Evolutionary conservation across 495 filamentous ascomycete genomes (phyloP).

Genomic region (Daldinia decipiens): DNA sequence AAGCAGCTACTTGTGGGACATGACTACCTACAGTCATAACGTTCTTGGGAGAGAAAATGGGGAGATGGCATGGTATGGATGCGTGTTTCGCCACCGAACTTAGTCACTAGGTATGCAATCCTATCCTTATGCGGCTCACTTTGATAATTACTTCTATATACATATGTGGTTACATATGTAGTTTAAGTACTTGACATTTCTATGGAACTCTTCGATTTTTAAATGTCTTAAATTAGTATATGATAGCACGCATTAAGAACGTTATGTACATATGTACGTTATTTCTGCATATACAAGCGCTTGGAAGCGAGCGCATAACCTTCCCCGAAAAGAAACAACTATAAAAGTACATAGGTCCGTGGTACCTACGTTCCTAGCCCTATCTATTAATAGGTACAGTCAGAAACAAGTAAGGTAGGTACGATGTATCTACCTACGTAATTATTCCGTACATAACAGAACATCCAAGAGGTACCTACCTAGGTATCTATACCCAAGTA

Average conservation of each 20-base stretch:
- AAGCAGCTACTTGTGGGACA: constrained; percentile 4
- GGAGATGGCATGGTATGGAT: not conserved
- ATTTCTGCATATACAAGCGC: too few species aligned
- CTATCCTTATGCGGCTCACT: constrained; percentile 4
- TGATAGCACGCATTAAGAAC: too few species aligned
- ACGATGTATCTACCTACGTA: not conserved
- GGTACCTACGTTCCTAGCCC: not conserved
- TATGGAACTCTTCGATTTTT: too few species aligned
- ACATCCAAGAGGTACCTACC: too few species aligned
- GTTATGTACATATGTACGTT: too few species aligned
- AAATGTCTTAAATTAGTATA: too few species aligned
- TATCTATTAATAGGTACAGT: constrained; percentile 3
- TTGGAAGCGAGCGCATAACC: not conserved
- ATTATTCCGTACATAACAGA: too few species aligned
- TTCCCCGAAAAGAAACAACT: not conserved
- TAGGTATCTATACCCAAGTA: not conserved
- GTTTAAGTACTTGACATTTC: too few species aligned
- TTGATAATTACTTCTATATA: not conserved
- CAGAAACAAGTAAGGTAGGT: not conserved
- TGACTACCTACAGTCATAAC: not conserved
- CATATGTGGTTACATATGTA: too few species aligned
- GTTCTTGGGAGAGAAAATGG: not conserved
- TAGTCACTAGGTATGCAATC: not conserved
- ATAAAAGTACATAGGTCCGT: not conserved
- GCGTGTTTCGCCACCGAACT: not conserved